Evolutionary conservation across 495 filamentous ascomycete genomes (phyloP).

Genomic region (Rostrohypoxylon terebratum): DNA sequence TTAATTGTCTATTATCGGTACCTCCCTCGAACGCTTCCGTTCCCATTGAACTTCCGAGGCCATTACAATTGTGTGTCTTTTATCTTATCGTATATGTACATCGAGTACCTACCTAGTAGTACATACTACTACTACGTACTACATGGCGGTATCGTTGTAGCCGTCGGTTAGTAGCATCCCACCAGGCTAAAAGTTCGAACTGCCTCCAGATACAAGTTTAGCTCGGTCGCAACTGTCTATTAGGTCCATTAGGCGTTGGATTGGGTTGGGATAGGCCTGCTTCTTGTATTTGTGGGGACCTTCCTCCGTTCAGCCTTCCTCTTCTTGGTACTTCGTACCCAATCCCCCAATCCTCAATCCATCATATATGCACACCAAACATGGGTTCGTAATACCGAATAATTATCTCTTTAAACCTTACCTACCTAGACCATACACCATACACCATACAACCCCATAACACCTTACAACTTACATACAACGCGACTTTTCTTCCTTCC

Average conservation of each 20-base stretch:
- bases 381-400: constrained; percentile 38
- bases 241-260: background rate
- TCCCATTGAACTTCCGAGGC: background rate
- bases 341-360: too few species aligned
- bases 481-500: constrained; percentile 40
- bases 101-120: too few species aligned
- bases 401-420: constrained; percentile 25
- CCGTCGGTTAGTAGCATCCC: constrained; percentile 9
- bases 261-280: background rate
- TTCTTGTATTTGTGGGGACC: constrained; percentile 2
- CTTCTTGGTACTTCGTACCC: background rate
- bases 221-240: constrained; percentile 15
- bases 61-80: background rate
- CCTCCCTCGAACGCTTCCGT: background rate
- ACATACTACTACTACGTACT: too few species aligned
- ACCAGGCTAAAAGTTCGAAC: constrained; percentile 18
- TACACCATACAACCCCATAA: too few species aligned
- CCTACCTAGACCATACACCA: constrained; percentile 9
- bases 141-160: constrained; percentile 21
- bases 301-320: background rate
- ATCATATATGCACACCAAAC: constrained; percentile 20
- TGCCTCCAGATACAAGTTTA: background rate
- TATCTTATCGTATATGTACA: constrained; percentile 4
- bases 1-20: too few species aligned
- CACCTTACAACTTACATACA: constrained; percentile 25